Evolutionary conservation across 768 basidiomycete species (phyloP), one percentile per base, ranked within the genome.

Genomic region (Psilocybe subaeruginosa): DNA sequence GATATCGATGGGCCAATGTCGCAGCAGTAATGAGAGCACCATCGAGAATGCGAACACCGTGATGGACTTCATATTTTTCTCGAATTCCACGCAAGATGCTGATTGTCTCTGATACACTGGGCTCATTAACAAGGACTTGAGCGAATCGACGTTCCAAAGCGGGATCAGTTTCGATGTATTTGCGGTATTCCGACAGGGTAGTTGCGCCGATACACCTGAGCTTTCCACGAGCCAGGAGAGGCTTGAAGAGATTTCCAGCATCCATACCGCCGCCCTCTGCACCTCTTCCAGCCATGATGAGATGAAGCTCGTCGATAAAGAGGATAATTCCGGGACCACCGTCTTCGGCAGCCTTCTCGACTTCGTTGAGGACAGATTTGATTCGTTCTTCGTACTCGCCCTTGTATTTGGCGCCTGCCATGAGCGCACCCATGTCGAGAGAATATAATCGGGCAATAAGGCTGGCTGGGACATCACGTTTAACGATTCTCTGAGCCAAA

Each of bases 331-430:
- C 86, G 4, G 84, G 83, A 45, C 92, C 89, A 30, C 82, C 87
- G 48, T 92, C 87, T 27, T 90, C 87, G 0, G 88, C 79, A 0
- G 91, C 85, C 76, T 96, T 95, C 74, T 98, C 96, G 63, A 98
- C 89, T 76, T 99, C 97, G 73, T 90, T 88, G 59, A 99, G 77
- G 57, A 98, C 93, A 9, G 89, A 78, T 73, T 97, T 98, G 77
- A 98, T 88, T 43, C 96, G 91, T 72, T 98, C 96, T 76, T 98
- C 96, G 74, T 95, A 99, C 76, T 98, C 95, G 45, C 83, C 97
- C 71, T 95, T 96, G 80, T 94, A 95, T 72, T 91, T 91, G 17
- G 91, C 91, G 43, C 92, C 91, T 11, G 94, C 94, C 91, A 95
- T 95, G 57, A 99, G 84, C 0, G 95, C 93, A 64, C 96, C 96